phyloP scores from a whole-genome alignment of 345 rosid genomes.

The Gossypium mustelinum region DNA sequence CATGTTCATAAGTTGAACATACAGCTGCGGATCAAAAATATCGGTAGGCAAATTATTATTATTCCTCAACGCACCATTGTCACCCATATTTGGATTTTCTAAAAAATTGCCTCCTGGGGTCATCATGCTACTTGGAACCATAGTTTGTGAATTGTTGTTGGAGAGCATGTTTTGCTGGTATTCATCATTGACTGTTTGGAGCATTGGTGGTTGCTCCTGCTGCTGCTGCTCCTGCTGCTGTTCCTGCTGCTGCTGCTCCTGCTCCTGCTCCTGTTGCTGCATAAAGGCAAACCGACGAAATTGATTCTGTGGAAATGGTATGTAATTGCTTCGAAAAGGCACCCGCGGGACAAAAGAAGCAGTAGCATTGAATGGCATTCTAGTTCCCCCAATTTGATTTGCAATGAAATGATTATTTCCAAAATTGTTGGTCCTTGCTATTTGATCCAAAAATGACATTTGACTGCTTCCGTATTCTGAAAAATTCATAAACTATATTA shows the following conservation, averaged over 20 bases:
- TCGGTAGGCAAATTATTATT: not conserved
- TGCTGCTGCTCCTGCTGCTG: not conserved
- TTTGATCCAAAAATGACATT: not conserved
- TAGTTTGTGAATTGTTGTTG: not conserved
- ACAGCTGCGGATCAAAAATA: too few species aligned
- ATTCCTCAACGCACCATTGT: not conserved
- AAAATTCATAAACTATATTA: conserved; percentile 6
- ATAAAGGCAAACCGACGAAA: not conserved
- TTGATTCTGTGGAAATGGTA: not conserved
- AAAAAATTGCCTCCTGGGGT: too few species aligned
- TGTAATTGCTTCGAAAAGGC: not conserved
- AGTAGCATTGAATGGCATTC: not conserved
- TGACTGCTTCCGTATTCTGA: not conserved
- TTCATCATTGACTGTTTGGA: not conserved
- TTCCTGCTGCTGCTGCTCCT: not conserved
- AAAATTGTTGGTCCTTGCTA: not conserved
- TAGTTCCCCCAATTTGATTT: not conserved
- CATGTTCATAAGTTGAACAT: too few species aligned
- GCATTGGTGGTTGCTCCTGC: not conserved
- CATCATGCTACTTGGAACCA: not conserved
- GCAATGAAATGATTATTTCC: not conserved
- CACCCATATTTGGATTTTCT: not conserved
- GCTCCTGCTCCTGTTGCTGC: not conserved
- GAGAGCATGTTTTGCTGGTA: not conserved
- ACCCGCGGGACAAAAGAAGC: not conserved